Evolutionary conservation across 1,139 yeast species (phyloP), one percentile per base, ranked within the genome.

Genomic region (Kodamaea sp.): DNA sequence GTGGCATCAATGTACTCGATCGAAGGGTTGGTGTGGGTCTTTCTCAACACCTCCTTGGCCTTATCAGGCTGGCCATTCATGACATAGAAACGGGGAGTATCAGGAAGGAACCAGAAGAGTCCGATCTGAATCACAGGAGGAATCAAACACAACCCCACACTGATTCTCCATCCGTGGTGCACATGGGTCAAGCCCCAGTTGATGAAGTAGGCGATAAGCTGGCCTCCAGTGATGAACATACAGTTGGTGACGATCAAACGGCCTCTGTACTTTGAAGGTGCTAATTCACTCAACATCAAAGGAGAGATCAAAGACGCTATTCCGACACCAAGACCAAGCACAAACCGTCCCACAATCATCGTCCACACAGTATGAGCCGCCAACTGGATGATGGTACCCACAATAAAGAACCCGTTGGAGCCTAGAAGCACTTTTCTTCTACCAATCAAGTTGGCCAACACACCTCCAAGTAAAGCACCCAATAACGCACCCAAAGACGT

Each of bases 291-390:
- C 47, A 90, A 85, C 73, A 87, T 89, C 40, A 90, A 69, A 2
- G 97, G 97, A 12, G 97, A 87, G 36, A 88, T 82, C 35, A 90
- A 70, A 3, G 96, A 87, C 0, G 97, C 97, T 39, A 87, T 76
- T 44, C 98, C 98, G 16, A 90, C 97, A 47, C 96, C 98, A 64
- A 86, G 84, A 15, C 98, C 98, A 81, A 90, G 85, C 32, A 90
- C 69, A 48, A 90, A 83, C 57, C 97, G 75, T 24, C 97, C 98
- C 7, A 66, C 80, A 47, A 87, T 82, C 97, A 92, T 90, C 28
- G 85, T 80, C 95, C 97, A 88, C 34, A 88, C 83, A 3, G 81
- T 70, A 35, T 78, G 76, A 4, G 97, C 79, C 15, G 81, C 86
- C 39, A 90, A 76, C 62, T 90, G 97, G 44, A 89, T 67, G 29